phyloP scores from a whole-genome alignment of 192 early-diverging fungal genomes.

The Spizellomyces punctatus region DNA sequence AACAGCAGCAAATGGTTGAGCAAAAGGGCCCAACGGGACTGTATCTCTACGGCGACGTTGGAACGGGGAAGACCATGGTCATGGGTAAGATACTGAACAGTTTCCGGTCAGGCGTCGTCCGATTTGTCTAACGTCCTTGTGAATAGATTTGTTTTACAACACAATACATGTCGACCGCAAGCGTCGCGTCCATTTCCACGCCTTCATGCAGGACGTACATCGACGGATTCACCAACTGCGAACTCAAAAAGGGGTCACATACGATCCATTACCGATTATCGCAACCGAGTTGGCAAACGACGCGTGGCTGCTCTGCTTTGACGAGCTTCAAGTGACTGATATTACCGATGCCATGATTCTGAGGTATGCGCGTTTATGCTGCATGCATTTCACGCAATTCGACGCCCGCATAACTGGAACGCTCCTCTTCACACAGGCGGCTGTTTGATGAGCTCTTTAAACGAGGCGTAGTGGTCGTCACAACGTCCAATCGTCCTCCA shows the following conservation, averaged over 20 bases:
- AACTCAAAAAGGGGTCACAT: constrained; percentile 17
- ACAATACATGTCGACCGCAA: constrained; percentile 70
- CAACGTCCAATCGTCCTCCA: constrained; percentile 92
- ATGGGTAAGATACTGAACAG: constrained; percentile 55
- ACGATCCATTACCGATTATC: constrained; percentile 50
- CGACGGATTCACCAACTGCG: constrained; percentile 54
- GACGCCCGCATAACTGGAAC: constrained; percentile 71
- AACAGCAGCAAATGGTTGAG: background rate
- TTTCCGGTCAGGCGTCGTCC: background rate
- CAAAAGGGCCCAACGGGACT: constrained; percentile 40
- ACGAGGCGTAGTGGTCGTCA: constrained; percentile 84
- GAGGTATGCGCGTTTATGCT: constrained; percentile 36
- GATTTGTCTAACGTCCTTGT: background rate
- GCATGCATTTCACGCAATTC: constrained; percentile 29
- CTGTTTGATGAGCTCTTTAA: constrained; percentile 77
- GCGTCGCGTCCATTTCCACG: constrained; percentile 92
- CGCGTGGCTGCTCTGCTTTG: constrained; percentile 89
- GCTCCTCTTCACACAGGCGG: constrained; percentile 2
- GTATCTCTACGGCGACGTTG: constrained; percentile 51
- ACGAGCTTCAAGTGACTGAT: constrained; percentile 97
- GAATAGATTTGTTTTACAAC: constrained; percentile 81
- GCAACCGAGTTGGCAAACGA: constrained; percentile 80
- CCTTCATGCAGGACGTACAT: constrained; percentile 97
- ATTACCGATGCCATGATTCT: constrained; percentile 97
- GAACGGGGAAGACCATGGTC: constrained; percentile 90